Conservation (phyloP, 1,284 basidiomycete species). For the Macrocystidia cucumis region DNA sequence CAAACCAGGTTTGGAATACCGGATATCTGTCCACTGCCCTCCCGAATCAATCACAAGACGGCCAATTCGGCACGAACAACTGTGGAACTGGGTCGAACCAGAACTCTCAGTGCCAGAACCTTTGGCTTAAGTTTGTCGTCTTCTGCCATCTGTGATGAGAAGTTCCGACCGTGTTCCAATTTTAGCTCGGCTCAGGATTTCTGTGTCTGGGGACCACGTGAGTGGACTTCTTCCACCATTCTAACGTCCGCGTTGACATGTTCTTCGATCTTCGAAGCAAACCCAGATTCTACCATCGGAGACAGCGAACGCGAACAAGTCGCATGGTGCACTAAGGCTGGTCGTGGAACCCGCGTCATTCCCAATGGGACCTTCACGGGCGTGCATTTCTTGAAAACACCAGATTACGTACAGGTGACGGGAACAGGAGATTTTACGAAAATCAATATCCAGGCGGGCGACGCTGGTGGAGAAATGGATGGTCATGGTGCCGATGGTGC, state of each 20-base stretch:
- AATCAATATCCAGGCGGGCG: conserved; percentile 40
- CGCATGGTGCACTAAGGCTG: conserved; percentile 69
- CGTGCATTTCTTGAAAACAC: conserved; percentile 60
- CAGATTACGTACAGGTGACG: conserved; percentile 59
- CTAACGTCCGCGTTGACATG: neutral
- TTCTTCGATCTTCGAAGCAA: conserved; percentile 15
- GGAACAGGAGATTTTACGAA: conserved; percentile 61
- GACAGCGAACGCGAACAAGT: conserved; percentile 64
- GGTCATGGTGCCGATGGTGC: conserved; percentile 47
- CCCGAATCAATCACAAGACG: conserved; percentile 38
- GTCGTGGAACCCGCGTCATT: conserved; percentile 58
- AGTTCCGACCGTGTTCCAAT: neutral
- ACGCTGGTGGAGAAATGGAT: conserved; percentile 53
- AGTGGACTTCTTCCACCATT: conserved; percentile 10
- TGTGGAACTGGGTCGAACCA: conserved; percentile 44
- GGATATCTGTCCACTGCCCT: conserved; percentile 34
- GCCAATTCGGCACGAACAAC: conserved; percentile 47
- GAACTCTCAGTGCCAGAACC: conserved; percentile 47
- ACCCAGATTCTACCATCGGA: conserved; percentile 41
- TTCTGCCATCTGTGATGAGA: conserved; percentile 10
- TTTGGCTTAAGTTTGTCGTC: conserved; percentile 40
- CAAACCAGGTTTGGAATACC: conserved; percentile 43
- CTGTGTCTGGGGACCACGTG: conserved; percentile 54
- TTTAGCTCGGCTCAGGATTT: conserved; percentile 45
- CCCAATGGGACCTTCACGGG: conserved; percentile 55